A percentile compares a stretch with the other conserved stretches of the same genome.
Conservation (phyloP, 805 yeast genomes). For the Candida schatavii region DNA sequence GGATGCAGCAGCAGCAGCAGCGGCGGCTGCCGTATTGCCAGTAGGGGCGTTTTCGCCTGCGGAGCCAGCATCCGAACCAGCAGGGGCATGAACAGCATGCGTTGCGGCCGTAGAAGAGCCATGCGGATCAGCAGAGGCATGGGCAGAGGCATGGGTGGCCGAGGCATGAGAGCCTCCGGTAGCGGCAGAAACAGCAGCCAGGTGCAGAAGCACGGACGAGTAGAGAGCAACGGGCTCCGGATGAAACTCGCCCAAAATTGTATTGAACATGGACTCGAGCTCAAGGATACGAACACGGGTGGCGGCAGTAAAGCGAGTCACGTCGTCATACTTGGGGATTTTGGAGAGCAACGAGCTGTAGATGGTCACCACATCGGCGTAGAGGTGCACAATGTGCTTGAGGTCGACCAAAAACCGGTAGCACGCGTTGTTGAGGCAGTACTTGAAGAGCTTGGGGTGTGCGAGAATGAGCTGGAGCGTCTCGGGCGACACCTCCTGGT, state of each 20-base stretch:
- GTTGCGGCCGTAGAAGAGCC: not conserved
- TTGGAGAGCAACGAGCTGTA: slow-evolving; percentile 37
- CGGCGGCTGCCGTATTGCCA: not conserved
- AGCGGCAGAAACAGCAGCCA: slow-evolving; percentile 4
- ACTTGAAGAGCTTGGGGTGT: slow-evolving; percentile 29
- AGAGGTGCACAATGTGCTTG: slow-evolving; percentile 35
- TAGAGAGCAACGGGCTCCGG: not conserved
- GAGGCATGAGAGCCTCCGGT: not conserved
- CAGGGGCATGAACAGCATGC: not conserved
- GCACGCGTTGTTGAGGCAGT: slow-evolving; percentile 31
- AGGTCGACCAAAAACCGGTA: slow-evolving; percentile 23
- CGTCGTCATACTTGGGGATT: slow-evolving; percentile 40
- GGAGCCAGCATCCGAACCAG: not conserved
- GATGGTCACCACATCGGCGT: slow-evolving; percentile 36
- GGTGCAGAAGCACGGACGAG: not conserved
- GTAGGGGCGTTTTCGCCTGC: not conserved
- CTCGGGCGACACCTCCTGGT: slow-evolving; percentile 14
- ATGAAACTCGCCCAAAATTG: slow-evolving; percentile 19
- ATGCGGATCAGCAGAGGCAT: too few species aligned
- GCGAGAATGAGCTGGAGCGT: slow-evolving; percentile 19
- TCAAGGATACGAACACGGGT: slow-evolving; percentile 18
- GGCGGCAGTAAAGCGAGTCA: slow-evolving; percentile 28
- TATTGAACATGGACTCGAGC: slow-evolving; percentile 32
- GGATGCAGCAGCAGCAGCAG: not conserved
- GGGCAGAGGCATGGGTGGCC: not conserved